Evolutionary conservation across 2,329 filamentous ascomycete species (phyloP), one percentile per base, ranked within the genome.

Genomic region (Scedosporium boydii): DNA sequence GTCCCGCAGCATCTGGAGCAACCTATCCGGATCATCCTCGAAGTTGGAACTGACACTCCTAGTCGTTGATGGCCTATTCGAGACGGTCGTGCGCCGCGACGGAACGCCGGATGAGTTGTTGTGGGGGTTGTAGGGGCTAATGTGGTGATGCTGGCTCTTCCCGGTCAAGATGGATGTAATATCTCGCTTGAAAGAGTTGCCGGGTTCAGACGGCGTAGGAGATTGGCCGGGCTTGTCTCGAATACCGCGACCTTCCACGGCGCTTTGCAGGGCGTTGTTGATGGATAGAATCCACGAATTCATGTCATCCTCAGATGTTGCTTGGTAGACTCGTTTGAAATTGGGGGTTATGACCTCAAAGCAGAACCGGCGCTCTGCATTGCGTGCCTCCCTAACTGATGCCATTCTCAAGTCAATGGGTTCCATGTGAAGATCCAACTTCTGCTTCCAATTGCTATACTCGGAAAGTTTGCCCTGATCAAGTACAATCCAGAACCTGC

Each of bases 381-480:
- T 96, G 26, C 95, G 87, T 48, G 96, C 93, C 77, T 99, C 95
- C 63, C 95, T 87, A 16, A 99, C 96, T 16, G 95, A 98, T 9
- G 95, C 95, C 86, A 98, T 95, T 42, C 95, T 89, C 56, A 99
- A 80, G 73, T 99, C 96, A 67, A 99, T 98, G 0, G 95, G 95
- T 1, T 98, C 95, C 86, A 96, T 98, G 73, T 99, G 96, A 27
- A 98, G 80, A 74, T 99, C 95, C 26, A 99, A 83, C 73, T 87
- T 93, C 73, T 99, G 91, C 76, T 99, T 99, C 95, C 95, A 99
- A 73, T 99, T 98, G 72, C 93, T 96, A 75, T 99, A 99, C 72
- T 99, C 95, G 1, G 93, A 97, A 16, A 99, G 82, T 72, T 95
- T 96, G 26, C 95, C 95, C 74, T 96, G 93, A 72, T 98, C 96